Evolutionary conservation across 2,329 filamentous ascomycete genomes (phyloP).

Genomic region (Cyclaneusma minus): DNA sequence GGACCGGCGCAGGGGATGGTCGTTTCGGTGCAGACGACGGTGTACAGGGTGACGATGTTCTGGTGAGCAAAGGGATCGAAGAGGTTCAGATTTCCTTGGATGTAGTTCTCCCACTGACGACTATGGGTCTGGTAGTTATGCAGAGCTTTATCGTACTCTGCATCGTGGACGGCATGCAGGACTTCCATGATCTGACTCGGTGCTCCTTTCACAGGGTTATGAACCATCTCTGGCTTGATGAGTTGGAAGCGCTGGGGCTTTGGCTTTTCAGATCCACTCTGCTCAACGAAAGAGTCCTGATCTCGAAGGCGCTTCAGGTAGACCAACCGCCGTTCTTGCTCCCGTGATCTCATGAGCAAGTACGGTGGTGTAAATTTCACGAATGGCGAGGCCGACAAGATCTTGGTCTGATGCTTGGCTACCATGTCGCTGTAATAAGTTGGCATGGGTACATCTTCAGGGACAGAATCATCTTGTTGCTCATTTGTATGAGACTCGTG

Average conservation of each 20-base stretch:
- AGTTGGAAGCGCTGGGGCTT: conserved; percentile 68
- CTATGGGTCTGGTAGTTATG: conserved; percentile 92
- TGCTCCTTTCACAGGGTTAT: conserved; percentile 63
- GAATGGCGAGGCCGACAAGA: conserved; percentile 88
- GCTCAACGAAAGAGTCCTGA: conserved; percentile 46
- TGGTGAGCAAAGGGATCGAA: conserved; percentile 95
- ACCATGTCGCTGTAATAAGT: conserved; percentile 95
- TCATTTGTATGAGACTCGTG: conserved; percentile 23
- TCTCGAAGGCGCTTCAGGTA: conserved; percentile 74
- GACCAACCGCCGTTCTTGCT: conserved; percentile 72
- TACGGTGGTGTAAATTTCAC: conserved; percentile 93
- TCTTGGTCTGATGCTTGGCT: conserved; percentile 79
- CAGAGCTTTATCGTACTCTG: conserved; percentile 88
- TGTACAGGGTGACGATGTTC: conserved; percentile 89
- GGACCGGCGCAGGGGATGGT: conserved; percentile 89
- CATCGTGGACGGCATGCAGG: conserved; percentile 85
- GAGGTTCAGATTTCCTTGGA: conserved; percentile 72
- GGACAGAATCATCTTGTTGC: conserved; percentile 35
- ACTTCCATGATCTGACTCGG: conserved; percentile 85
- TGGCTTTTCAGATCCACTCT: conserved; percentile 40
- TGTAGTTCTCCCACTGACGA: conserved; percentile 89
- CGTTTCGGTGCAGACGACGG: conserved; percentile 81
- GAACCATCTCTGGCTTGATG: conserved; percentile 91
- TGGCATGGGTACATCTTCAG: conserved; percentile 69
- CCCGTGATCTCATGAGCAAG: conserved; percentile 77